A percentile compares a stretch with the other conserved stretches of the same genome.
Evolutionary conservation across 495 filamentous ascomycete genomes (phyloP).

Genomic region (Penicillium mononematosum): DNA sequence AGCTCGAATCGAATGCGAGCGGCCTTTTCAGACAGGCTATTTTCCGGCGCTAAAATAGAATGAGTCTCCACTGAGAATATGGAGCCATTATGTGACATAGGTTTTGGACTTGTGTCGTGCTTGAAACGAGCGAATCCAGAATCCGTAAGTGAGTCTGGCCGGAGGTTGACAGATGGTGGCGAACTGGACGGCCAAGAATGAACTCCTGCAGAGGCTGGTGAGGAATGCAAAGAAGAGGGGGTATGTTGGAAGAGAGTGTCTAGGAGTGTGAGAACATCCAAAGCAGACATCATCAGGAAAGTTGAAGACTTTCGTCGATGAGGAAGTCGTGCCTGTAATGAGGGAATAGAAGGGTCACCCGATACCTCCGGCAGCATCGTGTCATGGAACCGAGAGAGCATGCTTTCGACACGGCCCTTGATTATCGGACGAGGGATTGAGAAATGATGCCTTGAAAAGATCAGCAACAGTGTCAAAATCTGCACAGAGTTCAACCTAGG

Average conservation of each 20-base stretch:
- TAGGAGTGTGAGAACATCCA: conserved; percentile 41
- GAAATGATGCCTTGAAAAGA: conserved; percentile 35
- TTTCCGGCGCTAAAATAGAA: conserved; percentile 28
- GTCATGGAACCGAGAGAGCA: conserved; percentile 62
- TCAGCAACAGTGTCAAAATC: conserved; percentile 15
- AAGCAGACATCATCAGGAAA: conserved; percentile 43
- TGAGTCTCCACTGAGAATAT: conserved; percentile 33
- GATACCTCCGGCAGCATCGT: conserved; percentile 4
- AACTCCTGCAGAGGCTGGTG: conserved; percentile 22
- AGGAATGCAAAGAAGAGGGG: conserved; percentile 25
- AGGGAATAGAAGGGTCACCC: conserved; percentile 3
- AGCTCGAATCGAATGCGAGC: conserved; percentile 48
- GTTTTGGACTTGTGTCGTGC: conserved; percentile 17
- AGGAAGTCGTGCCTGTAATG: conserved; percentile 3
- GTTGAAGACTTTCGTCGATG: conserved; percentile 26
- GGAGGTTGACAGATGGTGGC: conserved; percentile 9
- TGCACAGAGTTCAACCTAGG: not conserved
- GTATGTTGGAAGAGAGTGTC: conserved; percentile 43
- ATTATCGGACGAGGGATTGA: conserved; percentile 54
- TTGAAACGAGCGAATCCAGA: conserved; percentile 33
- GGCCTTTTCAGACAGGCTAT: conserved; percentile 32
- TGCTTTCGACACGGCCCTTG: conserved; percentile 71
- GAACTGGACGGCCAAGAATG: conserved; percentile 17
- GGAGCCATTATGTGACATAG: conserved; percentile 23
- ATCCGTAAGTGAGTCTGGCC: conserved; percentile 21